Evolutionary conservation across 352 stramenopile species (phyloP), one percentile per base, ranked within the genome.

Genomic region (Globisporangium echinulatum): DNA sequence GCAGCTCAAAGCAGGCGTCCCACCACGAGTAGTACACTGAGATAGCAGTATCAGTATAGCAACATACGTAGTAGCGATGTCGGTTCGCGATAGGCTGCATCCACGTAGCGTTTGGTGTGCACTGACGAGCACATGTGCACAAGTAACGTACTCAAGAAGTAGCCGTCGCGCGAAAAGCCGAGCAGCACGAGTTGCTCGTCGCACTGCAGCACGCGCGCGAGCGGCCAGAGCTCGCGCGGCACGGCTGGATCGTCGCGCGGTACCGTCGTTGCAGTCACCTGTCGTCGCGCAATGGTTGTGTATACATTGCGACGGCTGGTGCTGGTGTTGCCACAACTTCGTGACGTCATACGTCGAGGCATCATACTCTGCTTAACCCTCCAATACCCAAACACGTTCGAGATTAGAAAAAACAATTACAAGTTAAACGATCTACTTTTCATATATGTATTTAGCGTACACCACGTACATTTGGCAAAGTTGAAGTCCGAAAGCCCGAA

Each of bases 81-180:
- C 17, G 17, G 17, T 19, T 19, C 17, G 17, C 17, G 17, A 19
- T 19, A 19, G 17, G 17, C 17, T 19, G 17, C 17, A 19, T 19
- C 17, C 17, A 19, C 17, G 17, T 19, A 19, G 17, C 17, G 17
- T 19, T 19, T 19, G 46, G 25, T 15, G 33, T 54, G 0, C 17
- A 42, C 17, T 19, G 17, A 19, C 17, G 17, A 19, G 17, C 37
- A 46, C 37, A 54, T 5, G 17, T 19, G 13, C 9, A 54, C 17
- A 48, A 66, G 14, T 6, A 7, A 70, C 72, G 44, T 56, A 90
- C 82, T 1, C 36, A 92, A 63, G 59, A 72, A 83, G 62, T 79
- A 67, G 50, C 82, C 82, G 55, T 90, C 80, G 54, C 71, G 74
- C 0, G 79, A 90, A 64, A 90, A 92, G 5, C 82, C 82, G 33